A percentile compares a stretch with the other conserved stretches of the same genome.
Conservation (phyloP, 148 eudicot species). For the Cornus suecica region DNA sequence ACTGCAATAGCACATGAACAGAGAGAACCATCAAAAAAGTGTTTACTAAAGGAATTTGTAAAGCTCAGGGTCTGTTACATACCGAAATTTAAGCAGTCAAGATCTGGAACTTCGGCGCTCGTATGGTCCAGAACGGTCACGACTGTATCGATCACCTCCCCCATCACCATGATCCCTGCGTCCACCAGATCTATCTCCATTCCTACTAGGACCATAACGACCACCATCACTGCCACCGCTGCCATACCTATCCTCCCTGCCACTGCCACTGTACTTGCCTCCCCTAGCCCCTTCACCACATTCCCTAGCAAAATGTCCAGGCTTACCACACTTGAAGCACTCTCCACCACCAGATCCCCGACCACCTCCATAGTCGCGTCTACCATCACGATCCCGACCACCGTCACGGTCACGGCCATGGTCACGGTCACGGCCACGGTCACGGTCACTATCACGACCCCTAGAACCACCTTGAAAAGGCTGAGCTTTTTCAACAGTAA, state of each 20-base stretch:
- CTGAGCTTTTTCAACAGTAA: slow-evolving; percentile 94
- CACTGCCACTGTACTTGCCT: slow-evolving; percentile 75
- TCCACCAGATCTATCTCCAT: slow-evolving; percentile 66
- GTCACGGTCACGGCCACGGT: slow-evolving; percentile 57
- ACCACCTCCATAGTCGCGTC: slow-evolving; percentile 7
- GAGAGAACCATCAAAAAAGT: slow-evolving; percentile 2
- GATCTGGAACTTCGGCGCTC: slow-evolving; percentile 60
- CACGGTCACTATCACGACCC: slow-evolving; percentile 62
- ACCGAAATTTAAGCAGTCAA: slow-evolving; percentile 17
- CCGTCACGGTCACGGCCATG: slow-evolving; percentile 24
- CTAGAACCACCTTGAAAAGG: slow-evolving; percentile 61
- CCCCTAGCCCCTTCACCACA: slow-evolving; percentile 55
- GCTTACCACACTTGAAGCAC: slow-evolving; percentile 62
- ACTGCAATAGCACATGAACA: slow-evolving; percentile 32
- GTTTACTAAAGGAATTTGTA: background rate
- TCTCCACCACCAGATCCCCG: slow-evolving; percentile 53
- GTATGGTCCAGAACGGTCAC: slow-evolving; percentile 96
- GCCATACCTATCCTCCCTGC: slow-evolving; percentile 59
- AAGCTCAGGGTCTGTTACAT: background rate
- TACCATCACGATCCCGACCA: slow-evolving; percentile 66
- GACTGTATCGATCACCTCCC: slow-evolving; percentile 63
- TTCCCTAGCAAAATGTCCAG: slow-evolving; percentile 65
- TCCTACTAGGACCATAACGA: slow-evolving; percentile 71
- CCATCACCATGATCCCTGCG: slow-evolving; percentile 77
- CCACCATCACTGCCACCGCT: slow-evolving; percentile 35